Conservation (phyloP, 495 filamentous ascomycete species). For the Beverwykella pulmonaria region DNA sequence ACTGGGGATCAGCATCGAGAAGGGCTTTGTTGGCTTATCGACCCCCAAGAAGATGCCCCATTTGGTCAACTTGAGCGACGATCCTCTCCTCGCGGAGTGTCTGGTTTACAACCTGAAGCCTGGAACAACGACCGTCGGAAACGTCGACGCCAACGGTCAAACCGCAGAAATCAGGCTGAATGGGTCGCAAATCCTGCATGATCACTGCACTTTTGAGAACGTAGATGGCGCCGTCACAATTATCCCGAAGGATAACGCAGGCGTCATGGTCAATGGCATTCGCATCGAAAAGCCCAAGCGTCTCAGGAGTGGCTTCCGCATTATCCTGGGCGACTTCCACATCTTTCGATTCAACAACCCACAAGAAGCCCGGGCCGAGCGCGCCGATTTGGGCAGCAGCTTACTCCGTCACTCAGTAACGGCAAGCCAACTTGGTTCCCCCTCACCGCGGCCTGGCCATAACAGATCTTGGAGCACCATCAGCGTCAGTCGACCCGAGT, state of each 20-base stretch:
- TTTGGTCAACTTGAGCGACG: conserved; percentile 96
- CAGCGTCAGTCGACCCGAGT: conserved; percentile 75
- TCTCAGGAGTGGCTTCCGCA: conserved; percentile 86
- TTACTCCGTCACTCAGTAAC: conserved; percentile 86
- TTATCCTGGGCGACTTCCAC: conserved; percentile 97
- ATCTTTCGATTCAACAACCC: conserved; percentile 99
- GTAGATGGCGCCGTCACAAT: conserved; percentile 87
- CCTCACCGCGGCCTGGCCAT: conserved; percentile 68
- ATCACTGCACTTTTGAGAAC: conserved; percentile 94
- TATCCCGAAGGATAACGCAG: conserved; percentile 83
- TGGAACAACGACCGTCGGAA: conserved; percentile 88
- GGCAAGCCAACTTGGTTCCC: conserved; percentile 74
- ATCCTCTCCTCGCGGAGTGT: conserved; percentile 93
- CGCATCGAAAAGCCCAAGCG: conserved; percentile 80
- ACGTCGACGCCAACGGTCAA: conserved; percentile 74
- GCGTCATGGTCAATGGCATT: conserved; percentile 96
- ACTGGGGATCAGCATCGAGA: conserved; percentile 97
- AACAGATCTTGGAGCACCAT: conserved; percentile 61
- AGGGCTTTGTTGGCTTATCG: conserved; percentile 91
- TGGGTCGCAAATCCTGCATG: conserved; percentile 84
- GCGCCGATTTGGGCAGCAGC: conserved; percentile 69
- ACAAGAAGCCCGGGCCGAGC: conserved; percentile 89
- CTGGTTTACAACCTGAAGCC: conserved; percentile 98
- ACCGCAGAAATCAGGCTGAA: conserved; percentile 89
- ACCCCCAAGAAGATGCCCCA: conserved; percentile 99